phyloP scores from a whole-genome alignment of 2,329 filamentous ascomycete genomes.

The Amylocarpus encephaloides region DNA sequence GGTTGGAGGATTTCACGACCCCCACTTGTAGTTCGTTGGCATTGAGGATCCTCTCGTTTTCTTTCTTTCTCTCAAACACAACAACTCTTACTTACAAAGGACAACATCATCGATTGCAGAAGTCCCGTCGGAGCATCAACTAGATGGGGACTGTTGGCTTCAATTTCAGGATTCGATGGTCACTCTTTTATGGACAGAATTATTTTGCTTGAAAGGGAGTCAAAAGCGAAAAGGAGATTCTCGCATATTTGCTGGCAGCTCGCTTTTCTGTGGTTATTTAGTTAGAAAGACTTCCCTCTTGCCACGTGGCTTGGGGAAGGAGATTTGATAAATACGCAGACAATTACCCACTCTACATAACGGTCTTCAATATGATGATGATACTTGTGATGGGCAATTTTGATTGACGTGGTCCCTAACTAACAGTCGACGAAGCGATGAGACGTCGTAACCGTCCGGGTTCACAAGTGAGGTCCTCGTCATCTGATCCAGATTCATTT shows the following conservation, averaged over 20 bases:
- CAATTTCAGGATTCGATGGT: background rate
- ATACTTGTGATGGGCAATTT: background rate
- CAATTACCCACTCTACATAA: slow-evolving; percentile 32
- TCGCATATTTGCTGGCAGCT: slow-evolving; percentile 25
- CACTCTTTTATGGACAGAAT: background rate
- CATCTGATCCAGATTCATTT: no score
- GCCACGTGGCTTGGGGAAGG: slow-evolving; percentile 11
- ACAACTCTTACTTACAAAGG: slow-evolving; percentile 3
- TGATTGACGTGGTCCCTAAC: background rate
- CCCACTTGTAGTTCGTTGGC: slow-evolving; percentile 48
- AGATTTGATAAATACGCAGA: slow-evolving; percentile 28
- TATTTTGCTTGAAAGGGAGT: background rate
- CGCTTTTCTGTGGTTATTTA: slow-evolving; percentile 32
- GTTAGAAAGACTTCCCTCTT: slow-evolving; percentile 25
- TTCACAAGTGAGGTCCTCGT: background rate
- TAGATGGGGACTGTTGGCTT: background rate
- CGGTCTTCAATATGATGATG: no score
- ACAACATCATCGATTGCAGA: background rate
- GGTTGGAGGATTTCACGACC: slow-evolving; percentile 79
- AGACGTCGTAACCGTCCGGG: no score
- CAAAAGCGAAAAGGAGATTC: slow-evolving; percentile 2
- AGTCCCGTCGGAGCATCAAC: slow-evolving; percentile 1
- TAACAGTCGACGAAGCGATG: background rate
- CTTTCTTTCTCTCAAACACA: slow-evolving; percentile 9
- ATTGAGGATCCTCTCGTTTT: slow-evolving; percentile 1